Percentiles rank a stretch among this genome's conserved stretches.
phyloP scores from a whole-genome alignment of 805 yeast genomes.

The Candida verbasci region DNA sequence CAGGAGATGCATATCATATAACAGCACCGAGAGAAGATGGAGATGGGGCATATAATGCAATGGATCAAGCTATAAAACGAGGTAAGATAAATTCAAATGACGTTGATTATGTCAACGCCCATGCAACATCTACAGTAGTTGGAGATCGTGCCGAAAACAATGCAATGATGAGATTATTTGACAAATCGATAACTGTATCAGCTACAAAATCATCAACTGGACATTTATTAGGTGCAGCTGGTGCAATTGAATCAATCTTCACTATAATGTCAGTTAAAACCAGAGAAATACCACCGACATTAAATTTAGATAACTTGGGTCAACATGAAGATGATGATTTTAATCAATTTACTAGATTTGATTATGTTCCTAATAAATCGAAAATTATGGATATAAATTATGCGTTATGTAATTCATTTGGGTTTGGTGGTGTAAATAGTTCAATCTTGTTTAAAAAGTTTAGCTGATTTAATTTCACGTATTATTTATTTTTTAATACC shows the following conservation, averaged over 20 bases:
- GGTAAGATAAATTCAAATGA: constrained; percentile 44
- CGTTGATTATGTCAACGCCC: constrained; percentile 86
- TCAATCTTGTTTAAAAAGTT: constrained; percentile 49
- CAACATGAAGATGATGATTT: constrained; percentile 43
- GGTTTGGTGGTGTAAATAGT: constrained; percentile 96
- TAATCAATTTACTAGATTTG: constrained; percentile 41
- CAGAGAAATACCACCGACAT: constrained; percentile 69
- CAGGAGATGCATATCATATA: constrained; percentile 89
- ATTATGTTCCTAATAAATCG: constrained; percentile 54
- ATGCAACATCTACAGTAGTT: constrained; percentile 86
- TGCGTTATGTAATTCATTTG: constrained; percentile 88
- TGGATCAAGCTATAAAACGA: constrained; percentile 65
- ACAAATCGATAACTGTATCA: constrained; percentile 45
- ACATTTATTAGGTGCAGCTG: constrained; percentile 93
- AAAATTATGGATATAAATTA: constrained; percentile 37
- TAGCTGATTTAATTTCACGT: too few relatives aligned
- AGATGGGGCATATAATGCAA: constrained; percentile 77
- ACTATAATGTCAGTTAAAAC: constrained; percentile 62
- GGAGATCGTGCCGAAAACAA: constrained; percentile 87
- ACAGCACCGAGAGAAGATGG: constrained; percentile 88
- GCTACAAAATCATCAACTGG: constrained; percentile 93
- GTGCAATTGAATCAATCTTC: constrained; percentile 86
- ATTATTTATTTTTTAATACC: too few relatives aligned
- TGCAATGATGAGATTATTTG: constrained; percentile 61
- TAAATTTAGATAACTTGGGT: constrained; percentile 59